Conservation (phyloP, 192 early-diverging fungal genomes). For the Coemansia sp. region DNA sequence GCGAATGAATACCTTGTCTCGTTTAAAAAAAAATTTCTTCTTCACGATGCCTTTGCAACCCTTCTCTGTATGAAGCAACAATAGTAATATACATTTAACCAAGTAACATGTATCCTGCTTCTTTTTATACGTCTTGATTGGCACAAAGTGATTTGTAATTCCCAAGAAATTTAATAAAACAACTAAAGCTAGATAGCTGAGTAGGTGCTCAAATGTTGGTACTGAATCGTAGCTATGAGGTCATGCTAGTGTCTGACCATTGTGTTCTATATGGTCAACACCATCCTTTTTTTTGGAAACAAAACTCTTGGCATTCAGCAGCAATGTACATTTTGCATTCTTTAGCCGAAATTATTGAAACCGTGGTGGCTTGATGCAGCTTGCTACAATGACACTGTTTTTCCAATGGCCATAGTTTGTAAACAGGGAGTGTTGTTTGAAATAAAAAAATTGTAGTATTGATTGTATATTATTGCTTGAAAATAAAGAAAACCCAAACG, state of each 20-base stretch:
- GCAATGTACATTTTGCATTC: background rate
- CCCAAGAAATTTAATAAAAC: too few species aligned
- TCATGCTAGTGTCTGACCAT: background rate
- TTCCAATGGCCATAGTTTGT: background rate
- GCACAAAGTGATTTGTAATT: too few species aligned
- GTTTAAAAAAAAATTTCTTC: background rate
- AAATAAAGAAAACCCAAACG: background rate
- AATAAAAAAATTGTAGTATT: background rate
- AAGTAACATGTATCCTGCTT: background rate
- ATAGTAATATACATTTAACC: background rate
- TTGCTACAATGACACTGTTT: background rate
- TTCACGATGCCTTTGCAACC: background rate
- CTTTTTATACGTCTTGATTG: too few species aligned
- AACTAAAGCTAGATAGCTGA: too few species aligned
- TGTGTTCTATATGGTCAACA: background rate
- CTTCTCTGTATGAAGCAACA: background rate
- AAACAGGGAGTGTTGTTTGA: conserved; percentile 2
- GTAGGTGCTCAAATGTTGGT: too few species aligned
- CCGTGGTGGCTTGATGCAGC: background rate
- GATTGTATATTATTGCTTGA: background rate
- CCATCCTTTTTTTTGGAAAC: background rate
- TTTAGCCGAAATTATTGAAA: background rate
- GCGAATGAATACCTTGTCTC: conserved; percentile 9
- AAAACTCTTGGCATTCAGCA: background rate
- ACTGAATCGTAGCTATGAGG: background rate